Evolutionary conservation across 192 early-diverging fungal species (phyloP), one percentile per base, ranked within the genome.

Genomic region (Coemansia asiatica): DNA sequence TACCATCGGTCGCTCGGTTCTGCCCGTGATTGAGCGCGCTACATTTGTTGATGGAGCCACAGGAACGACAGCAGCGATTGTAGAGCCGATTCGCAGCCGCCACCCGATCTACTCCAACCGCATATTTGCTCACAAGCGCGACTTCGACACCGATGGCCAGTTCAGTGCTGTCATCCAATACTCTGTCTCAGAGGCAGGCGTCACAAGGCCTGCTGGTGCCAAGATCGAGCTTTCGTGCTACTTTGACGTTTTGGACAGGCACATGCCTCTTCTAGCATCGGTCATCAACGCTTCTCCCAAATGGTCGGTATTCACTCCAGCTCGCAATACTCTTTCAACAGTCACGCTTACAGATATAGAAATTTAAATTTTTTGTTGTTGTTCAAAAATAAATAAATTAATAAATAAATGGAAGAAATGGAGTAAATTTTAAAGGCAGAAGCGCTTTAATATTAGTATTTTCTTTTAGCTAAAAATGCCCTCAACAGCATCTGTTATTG

Each of bases 1-100:
- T 6, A 57, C 56, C 6, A 79, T 79, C 29, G 36, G 27, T 6
- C 76, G 72, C 44, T 53, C 61, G 1, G 46, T 65, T 7, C 40
- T 79, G 51, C 76, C 76, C 6, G 72, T 79, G 15, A 79, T 79
- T 12, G 78, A 81, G 63, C 72, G 73, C 2, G 73, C 73, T 10
- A 46, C 56, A 9, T 75, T 81, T 53, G 64, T 66, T 7, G 51
- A 72, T n/a, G 60, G 54, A 6, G 46, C 51, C 6, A 55, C 71
- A 6, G 65, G 68, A 4, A 35, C 70, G 1, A 26, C 63, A 0
- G 66, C 73, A 4, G 44, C 60, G 19, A 56, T 69, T 4, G 46
- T 47, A 18, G 78, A 80, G 44, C 66, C 72, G 0, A 44, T 74
- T 8, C 33, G 35, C 5, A 61, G 64, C 53, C 69, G 78, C 4